Evolutionary conservation across 495 filamentous ascomycete genomes (phyloP), one percentile per base, ranked within the genome.

Genomic region (Tetracladium marchalianum): DNA sequence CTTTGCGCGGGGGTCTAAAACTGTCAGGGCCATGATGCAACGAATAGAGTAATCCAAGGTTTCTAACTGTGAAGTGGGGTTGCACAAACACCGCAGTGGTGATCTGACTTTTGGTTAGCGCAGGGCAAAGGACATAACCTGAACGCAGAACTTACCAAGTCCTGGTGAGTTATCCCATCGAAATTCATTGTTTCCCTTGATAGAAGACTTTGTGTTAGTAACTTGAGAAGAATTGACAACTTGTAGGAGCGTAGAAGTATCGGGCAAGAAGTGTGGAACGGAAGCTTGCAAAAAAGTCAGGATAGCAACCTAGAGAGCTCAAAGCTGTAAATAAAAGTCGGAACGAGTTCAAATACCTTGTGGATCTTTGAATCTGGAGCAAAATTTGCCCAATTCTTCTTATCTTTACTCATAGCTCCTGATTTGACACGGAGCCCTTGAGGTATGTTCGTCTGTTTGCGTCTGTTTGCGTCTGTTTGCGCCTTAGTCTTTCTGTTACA

Each of bases 61-160:
- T 8, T 47, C 44, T 34, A 47, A 55, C 56, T 55, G 31, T 52
- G 41, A 6, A 59, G 41, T 11, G 52, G 50, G 19, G 47, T 59
- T 27, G 50, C 53, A 42, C 56, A 59, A 11, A 41, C 47, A n/a
- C 56, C 56, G 17, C 56, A 59, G 19, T 59, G 56, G 27, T 59
- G 56, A 24, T 59, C 56, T 59, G 24, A 0, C 35, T 16, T 32
- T 6, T 11, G 13, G 18, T 54, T 22, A 54, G 43, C 16, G 11
- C 11, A 11, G 31, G 19, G 13, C 13, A 39, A 31, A 12, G 11
- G 7, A 19, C 13, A 7, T 10, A 5, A 41, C 17, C 22, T n/a
- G 36, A n/a, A 36, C 3, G 5, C 12, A 17, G n/a, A 2, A 41
- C 39, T 41, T 22, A 41, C 39, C 39, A 12, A 41, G 39, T 15